Percentiles rank a stretch among this genome's conserved stretches.
Evolutionary conservation across 1,284 basidiomycete genomes (phyloP).

Genomic region (Sanghuangporus sanghuang): DNA sequence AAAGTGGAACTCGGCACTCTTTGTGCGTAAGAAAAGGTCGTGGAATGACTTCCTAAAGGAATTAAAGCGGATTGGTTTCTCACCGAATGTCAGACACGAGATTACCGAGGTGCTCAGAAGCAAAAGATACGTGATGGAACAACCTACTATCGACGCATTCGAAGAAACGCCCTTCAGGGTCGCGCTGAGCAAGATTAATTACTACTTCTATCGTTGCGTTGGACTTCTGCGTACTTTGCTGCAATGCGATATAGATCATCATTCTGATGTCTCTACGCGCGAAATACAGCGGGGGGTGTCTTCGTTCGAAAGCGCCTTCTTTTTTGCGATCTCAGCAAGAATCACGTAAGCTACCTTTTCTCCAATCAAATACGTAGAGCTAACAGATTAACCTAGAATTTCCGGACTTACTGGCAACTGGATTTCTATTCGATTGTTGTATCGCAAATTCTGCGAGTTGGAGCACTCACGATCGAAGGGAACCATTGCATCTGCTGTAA

Average conservation of each 20-base stretch:
- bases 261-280: slow-evolving; percentile 76
- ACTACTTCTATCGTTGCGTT: slow-evolving; percentile 71
- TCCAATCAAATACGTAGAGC: not conserved
- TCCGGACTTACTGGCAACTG: not conserved
- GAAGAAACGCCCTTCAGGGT: slow-evolving; percentile 17
- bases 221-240: slow-evolving; percentile 69
- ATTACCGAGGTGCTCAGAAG: slow-evolving; percentile 60
- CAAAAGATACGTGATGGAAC: slow-evolving; percentile 63
- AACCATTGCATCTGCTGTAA: not conserved
- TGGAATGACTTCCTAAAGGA: slow-evolving; percentile 91
- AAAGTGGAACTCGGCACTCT: slow-evolving; percentile 70
- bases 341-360: slow-evolving; percentile 30
- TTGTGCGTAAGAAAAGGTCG: slow-evolving; percentile 82
- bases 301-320: slow-evolving; percentile 77
- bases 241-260: slow-evolving; percentile 62
- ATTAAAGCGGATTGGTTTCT: slow-evolving; percentile 77
- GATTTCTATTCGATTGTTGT: not conserved
- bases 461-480: not conserved
- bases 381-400: not conserved
- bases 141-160: slow-evolving; percentile 36
- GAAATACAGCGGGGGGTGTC: slow-evolving; percentile 81
- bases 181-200: slow-evolving; percentile 41
- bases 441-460: not conserved
- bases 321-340: slow-evolving; percentile 49
- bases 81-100: slow-evolving; percentile 70